These are phyloP conservation scores for Escovopsis sp. DNA, from an alignment of 2,329 filamentous ascomycete species.

Conservation along the genomic window DNA sequence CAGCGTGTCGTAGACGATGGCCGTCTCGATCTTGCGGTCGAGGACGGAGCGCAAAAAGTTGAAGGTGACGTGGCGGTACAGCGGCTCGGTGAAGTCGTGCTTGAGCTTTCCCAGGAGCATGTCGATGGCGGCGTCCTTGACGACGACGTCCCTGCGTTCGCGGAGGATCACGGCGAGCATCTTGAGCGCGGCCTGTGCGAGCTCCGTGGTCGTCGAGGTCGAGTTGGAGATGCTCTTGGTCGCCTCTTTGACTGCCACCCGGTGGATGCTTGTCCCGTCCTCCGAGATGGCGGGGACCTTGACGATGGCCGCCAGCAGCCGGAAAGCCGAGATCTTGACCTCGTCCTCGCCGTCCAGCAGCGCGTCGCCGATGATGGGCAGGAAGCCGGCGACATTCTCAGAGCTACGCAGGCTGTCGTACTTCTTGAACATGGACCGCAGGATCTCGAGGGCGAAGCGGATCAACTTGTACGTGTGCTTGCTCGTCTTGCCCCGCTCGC, in stretches of 20 bases:
- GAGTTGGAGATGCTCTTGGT: constrained; percentile 66
- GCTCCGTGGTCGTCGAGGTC: constrained; percentile 63
- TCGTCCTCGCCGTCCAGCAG: constrained; percentile 78
- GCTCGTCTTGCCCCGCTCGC: constrained; percentile 54
- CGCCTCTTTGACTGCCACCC: constrained; percentile 73
- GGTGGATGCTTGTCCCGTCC: constrained; percentile 45
- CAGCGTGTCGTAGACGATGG: constrained; percentile 77
- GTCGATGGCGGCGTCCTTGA: constrained; percentile 72
- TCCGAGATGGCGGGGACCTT: constrained; percentile 69
- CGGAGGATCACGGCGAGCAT: constrained; percentile 72
- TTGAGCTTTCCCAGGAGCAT: constrained; percentile 69
- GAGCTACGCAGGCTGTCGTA: constrained; percentile 67
- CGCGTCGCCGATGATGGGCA: constrained; percentile 79
- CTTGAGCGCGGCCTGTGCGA: constrained; percentile 79
- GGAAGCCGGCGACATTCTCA: constrained; percentile 66
- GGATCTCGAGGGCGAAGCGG: constrained; percentile 73
- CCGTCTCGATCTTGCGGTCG: constrained; percentile 69
- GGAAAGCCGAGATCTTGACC: constrained; percentile 75
- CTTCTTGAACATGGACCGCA: constrained; percentile 75
- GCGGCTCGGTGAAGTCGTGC: constrained; percentile 80
- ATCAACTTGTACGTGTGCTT: constrained; percentile 78
- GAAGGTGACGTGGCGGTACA: constrained; percentile 85
- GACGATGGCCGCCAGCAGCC: constrained; percentile 70
- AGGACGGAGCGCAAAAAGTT: constrained; percentile 84
- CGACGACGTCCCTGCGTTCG: constrained; percentile 57